Conservation (phyloP, 768 basidiomycete genomes). For the Boletus rufocinnamomeus region DNA sequence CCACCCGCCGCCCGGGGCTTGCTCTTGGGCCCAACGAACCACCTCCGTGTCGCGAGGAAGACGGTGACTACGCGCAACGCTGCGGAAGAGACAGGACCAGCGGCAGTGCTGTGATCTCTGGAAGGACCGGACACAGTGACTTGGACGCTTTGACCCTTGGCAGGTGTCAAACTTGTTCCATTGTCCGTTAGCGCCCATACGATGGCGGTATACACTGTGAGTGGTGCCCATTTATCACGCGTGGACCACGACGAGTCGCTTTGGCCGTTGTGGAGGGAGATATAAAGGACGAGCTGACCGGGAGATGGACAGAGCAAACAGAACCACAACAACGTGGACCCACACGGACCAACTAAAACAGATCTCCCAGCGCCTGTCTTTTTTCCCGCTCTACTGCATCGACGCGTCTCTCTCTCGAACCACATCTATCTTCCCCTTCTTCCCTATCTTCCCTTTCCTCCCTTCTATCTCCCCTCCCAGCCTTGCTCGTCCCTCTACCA, state of each 20-base stretch:
- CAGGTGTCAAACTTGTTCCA: conserved; percentile 7
- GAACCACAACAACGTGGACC: conserved; percentile 37
- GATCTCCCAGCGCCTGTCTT: conserved; percentile 22
- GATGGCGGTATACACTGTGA: conserved; percentile 22
- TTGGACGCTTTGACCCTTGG: conserved; percentile 20
- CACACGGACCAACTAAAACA: conserved; percentile 39
- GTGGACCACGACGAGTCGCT: conserved; percentile 4
- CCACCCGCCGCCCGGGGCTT: conserved; percentile 14
- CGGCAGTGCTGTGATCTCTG: not conserved
- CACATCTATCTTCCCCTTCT: conserved; percentile 20
- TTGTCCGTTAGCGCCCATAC: conserved; percentile 2
- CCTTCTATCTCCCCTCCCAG: conserved; percentile 7
- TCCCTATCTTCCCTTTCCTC: conserved; percentile 1
- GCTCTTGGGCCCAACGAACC: conserved; percentile 1
- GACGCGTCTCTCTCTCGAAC: conserved; percentile 31
- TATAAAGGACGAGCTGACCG: conserved; percentile 14
- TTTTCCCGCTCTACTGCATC: conserved; percentile 27
- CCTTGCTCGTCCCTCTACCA: conserved; percentile 13
- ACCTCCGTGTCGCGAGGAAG: not conserved
- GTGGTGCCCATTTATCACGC: conserved; percentile 1
- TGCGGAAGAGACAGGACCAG: not conserved
- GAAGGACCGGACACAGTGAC: conserved; percentile 1
- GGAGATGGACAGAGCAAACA: conserved; percentile 27
- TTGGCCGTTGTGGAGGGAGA: conserved; percentile 14
- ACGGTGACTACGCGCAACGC: not conserved